Percentiles rank a stretch among this genome's conserved stretches.
These are phyloP conservation scores for Helotiales sp. DNA, from an alignment of 2,329 filamentous ascomycete genomes.

Conservation along the genomic window DNA sequence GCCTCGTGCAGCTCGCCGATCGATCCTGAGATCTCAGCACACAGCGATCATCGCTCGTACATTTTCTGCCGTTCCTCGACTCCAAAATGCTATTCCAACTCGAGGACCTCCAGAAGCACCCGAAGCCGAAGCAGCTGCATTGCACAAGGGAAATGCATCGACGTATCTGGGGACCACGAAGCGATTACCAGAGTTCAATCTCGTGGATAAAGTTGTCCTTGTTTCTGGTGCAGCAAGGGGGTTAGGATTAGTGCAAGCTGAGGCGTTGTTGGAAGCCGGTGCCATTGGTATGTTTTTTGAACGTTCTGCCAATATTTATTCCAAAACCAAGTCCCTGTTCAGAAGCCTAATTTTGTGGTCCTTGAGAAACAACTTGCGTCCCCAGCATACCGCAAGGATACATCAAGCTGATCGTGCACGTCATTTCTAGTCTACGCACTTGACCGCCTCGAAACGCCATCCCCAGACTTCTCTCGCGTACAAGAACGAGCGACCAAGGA, in stretches of 20 bases:
- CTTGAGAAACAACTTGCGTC: no score
- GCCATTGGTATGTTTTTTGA: constrained; percentile 60
- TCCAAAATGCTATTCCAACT: constrained; percentile 1
- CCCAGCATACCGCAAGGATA: not conserved
- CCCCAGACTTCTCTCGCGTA: constrained; percentile 59
- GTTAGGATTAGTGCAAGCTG: constrained; percentile 71
- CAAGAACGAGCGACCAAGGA: constrained; percentile 41
- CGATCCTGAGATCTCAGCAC: not conserved
- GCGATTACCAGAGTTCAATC: constrained; percentile 58
- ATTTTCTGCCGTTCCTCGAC: constrained; percentile 10
- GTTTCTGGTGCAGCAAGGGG: constrained; percentile 73
- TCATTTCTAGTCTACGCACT: constrained; percentile 30
- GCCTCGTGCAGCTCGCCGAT: not conserved
- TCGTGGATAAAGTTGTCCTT: constrained; percentile 66
- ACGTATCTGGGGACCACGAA: constrained; percentile 28
- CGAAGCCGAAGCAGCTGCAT: constrained; percentile 15
- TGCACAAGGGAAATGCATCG: constrained; percentile 10
- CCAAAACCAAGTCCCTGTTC: no score
- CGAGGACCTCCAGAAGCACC: constrained; percentile 17
- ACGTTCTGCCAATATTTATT: no score
- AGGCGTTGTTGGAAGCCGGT: constrained; percentile 73
- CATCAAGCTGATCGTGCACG: not conserved
- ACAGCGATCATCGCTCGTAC: not conserved
- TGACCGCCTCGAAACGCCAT: constrained; percentile 42
- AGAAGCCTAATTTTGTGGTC: no score